These are phyloP conservation scores for Talaromyces sp. DNA, from an alignment of 2,329 filamentous ascomycete species.

Conservation along the genomic window DNA sequence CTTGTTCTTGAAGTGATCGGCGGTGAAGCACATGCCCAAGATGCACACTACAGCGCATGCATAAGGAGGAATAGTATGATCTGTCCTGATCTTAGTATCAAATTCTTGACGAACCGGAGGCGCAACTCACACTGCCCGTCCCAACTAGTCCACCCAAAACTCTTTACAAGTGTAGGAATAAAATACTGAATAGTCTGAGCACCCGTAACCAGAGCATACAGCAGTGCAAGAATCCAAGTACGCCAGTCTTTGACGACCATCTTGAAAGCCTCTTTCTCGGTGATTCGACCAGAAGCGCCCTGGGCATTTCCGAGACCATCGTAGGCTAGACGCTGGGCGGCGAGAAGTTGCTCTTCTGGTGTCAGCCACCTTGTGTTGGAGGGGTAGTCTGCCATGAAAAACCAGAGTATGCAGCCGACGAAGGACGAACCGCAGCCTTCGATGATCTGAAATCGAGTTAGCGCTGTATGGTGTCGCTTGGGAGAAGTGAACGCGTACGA, in stretches of 20 bases:
- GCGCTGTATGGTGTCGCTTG: too few relatives aligned
- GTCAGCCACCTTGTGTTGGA: too few relatives aligned
- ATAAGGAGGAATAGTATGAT: not conserved
- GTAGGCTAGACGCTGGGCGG: too few relatives aligned
- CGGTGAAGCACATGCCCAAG: not conserved
- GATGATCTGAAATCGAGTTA: too few relatives aligned
- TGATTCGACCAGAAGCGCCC: not conserved
- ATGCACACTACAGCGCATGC: not conserved
- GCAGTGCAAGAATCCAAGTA: not conserved
- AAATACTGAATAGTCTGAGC: not conserved
- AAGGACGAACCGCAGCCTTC: too few relatives aligned
- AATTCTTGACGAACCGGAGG: not conserved
- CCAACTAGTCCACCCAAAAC: not conserved
- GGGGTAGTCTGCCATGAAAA: too few relatives aligned
- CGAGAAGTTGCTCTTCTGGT: too few relatives aligned
- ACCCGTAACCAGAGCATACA: not conserved
- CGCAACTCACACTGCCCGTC: not conserved
- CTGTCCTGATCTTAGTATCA: not conserved
- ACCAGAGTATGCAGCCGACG: too few relatives aligned
- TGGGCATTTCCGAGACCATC: too few relatives aligned
- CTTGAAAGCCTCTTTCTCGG: not conserved
- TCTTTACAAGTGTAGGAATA: not conserved
- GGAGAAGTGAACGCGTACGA: too few relatives aligned
- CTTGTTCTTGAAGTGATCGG: not conserved
- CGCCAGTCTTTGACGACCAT: not conserved